Evolutionary conservation across 148 eudicot genomes (phyloP), one percentile per base, ranked within the genome.

Genomic region (Euryodendron excelsum): DNA sequence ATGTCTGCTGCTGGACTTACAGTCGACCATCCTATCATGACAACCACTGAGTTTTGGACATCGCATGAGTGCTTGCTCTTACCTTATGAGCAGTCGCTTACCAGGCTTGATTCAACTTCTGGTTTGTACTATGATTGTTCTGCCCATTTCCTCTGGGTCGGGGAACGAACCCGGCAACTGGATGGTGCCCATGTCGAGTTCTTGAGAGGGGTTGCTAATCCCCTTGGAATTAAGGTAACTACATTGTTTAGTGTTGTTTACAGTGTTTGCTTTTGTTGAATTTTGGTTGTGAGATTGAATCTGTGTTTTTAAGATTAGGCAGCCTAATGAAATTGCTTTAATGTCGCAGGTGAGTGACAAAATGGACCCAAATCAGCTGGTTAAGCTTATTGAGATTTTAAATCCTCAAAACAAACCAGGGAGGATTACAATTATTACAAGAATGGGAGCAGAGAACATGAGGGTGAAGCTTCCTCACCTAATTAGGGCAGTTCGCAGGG

Each of bases 361-460:
- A 84, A 94, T 94, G 98, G 86, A 91, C 33, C 98, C 98, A 1
- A 85, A 82, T 66, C 91, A 94, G 81, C 90, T 94, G 28, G 87
- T 88, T 23, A 94, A 87, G 89, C 95, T 94, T 76, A 88, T 94
- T 59, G 97, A 94, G 55, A 94, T 91, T n/a, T 80, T 94, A 84
- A 94, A 94, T 84, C 93, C 98, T 37, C 82, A 88, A 27, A 94
- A 92, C 87, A 94, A 94, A 82, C 87, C 97, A 37, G 98, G 98
- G 45, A 91, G 98, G 80, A 94, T 94, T 50, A 94, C 98, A 60
- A 85, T 94, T 14, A 92, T 94, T 67, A 86, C 92, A 27, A 92
- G 98, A 85, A 94, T 94, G 98, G 98, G 98, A 71, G 98, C 98
- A 5, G 98, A 94, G 84, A 94, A 94, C 84, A 94, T 94, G 98